Conservation (phyloP, 306 rosid species). For the Trifolium repens region DNA sequence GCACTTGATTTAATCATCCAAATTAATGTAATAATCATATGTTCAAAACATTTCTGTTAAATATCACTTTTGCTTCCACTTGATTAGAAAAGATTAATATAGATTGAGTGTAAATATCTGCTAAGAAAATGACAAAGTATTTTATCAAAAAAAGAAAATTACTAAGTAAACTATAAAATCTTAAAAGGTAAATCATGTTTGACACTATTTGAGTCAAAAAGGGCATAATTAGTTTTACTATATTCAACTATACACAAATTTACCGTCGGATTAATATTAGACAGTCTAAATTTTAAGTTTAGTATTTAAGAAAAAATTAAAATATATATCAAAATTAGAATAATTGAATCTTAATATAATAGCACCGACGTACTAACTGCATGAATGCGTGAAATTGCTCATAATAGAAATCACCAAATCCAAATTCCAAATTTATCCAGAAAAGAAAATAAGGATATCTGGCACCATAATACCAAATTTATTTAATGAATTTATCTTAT, state of each 20-base stretch:
- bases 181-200: background rate
- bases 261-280: background rate
- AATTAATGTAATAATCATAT: background rate
- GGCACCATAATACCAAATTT: slow-evolving; percentile 27
- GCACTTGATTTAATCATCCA: slow-evolving; percentile 26
- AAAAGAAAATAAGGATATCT: background rate
- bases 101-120: background rate
- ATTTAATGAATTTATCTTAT: slow-evolving; percentile 27
- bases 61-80: slow-evolving; percentile 9
- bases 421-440: background rate
- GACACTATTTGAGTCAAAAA: slow-evolving; percentile 23
- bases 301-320: no score
- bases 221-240: background rate
- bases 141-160: background rate
- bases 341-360: no score
- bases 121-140: background rate
- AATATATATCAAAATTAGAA: no score
- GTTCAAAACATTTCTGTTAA: slow-evolving; percentile 6
- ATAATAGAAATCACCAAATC: no score
- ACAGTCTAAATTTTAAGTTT: no score
- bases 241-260: no score
- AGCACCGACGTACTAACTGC: background rate
- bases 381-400: no score
- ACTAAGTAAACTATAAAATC: background rate
- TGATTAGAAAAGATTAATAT: background rate